Base-by-base conservation (phyloP, 768 basidiomycete species). In the Mycena metata region DNA sequence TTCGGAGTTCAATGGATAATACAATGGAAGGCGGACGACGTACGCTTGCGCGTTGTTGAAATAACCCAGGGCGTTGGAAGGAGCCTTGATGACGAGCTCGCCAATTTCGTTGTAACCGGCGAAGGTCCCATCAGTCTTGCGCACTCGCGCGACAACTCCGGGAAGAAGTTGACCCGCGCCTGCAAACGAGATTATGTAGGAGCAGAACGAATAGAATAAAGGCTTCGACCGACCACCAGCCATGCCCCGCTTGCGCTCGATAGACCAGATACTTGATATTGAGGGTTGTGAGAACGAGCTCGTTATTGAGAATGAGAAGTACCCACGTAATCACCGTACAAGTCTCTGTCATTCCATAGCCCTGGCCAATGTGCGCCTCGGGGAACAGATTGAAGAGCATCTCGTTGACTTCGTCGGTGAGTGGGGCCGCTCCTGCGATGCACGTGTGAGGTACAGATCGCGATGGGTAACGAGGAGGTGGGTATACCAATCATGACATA, bases 1-100 rank as follows among this genome's bases (percentile, higher is more conserved):
- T 17, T n/a, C 33, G 23, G n/a, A 64, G 16, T 43, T 50, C 58
- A 49, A 39, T 36, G n/a, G 3, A 16, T 30, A 51, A 47, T 42
- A 10, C 49, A 52, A 26, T 5, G 13, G 19, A 24, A 45, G 46
- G 21, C 17, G 5, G 19, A 47, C n/a, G 21, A 81, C 88, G 72
- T 74, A 91, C 91, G 91, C 91, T 76, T 87, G 75, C 19, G 78
- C 79, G 69, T 91, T 89, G 60, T 89, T 86, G 58, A 82, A 77
- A 76, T 92, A 92, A 3, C 86, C 79, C 45, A 90, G 72, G 3
- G 90, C 84, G 67, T 84, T 79, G 15, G 88, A 85, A 26, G 90
- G 89, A 0, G 84, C 80, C 60, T 81, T 85, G 41, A 90, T 78
- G 9, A 85, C 75, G 5, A 93, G 79, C 74, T 93, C 90, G 0